Evolutionary conservation across 805 yeast species (phyloP).

Genomic region (Candida wancherniae): DNA sequence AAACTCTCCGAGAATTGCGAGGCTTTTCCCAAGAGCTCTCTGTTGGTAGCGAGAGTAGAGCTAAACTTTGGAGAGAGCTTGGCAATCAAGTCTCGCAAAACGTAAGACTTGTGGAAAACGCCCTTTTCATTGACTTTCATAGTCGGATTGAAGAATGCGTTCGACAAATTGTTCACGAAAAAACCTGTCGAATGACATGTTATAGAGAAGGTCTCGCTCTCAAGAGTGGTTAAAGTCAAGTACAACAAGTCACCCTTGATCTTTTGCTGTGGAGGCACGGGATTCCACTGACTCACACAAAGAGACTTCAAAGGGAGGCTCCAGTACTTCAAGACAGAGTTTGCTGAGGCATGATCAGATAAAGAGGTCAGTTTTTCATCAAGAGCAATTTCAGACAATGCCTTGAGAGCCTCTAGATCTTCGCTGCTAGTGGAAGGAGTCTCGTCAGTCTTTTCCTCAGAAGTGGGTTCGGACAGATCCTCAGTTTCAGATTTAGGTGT

Average conservation of each 20-base stretch:
- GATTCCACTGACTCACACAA: conserved; percentile 75
- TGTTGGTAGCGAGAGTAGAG: conserved; percentile 49
- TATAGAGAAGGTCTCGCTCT: conserved; percentile 72
- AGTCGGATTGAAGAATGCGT: conserved; percentile 65
- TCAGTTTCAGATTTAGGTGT: conserved; percentile 10
- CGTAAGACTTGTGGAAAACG: conserved; percentile 35
- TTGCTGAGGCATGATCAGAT: conserved; percentile 21
- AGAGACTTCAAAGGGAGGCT: conserved; percentile 53
- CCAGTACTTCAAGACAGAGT: conserved; percentile 24
- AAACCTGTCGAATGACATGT: conserved; percentile 81
- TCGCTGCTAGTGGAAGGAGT: conserved; percentile 22
- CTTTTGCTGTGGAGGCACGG: conserved; percentile 63
- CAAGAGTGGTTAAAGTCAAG: conserved; percentile 69
- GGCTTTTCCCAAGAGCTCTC: conserved; percentile 35
- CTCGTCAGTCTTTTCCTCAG: conserved; percentile 9
- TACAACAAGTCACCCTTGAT: conserved; percentile 77
- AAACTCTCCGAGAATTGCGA: conserved; percentile 50
- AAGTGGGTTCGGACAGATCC: conserved; percentile 6
- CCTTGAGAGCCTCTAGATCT: conserved; percentile 22
- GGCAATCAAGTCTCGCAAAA: conserved; percentile 57
- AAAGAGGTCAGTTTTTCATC: conserved; percentile 5
- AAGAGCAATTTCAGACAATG: conserved; percentile 6
- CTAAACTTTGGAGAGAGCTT: conserved; percentile 61
- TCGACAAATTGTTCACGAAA: conserved; percentile 66
- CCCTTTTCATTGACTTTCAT: conserved; percentile 38